Base-by-base conservation (phyloP, 176 grass and related monocot species). In the Poa annua region DNA sequence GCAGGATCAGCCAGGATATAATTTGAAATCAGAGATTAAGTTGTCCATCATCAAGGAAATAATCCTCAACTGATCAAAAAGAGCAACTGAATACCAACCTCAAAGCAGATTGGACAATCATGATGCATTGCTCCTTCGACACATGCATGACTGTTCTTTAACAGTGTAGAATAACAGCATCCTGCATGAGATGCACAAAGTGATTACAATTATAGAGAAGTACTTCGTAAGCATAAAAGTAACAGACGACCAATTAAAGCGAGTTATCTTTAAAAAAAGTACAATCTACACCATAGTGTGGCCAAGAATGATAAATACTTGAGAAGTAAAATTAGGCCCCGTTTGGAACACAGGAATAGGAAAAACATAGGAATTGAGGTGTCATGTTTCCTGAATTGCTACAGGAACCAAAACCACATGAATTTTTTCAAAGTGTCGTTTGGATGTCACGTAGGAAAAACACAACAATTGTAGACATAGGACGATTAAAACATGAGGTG, bases 61-160 rank as follows among this genome's bases (percentile, higher is more conserved):
- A 35, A 36, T 45, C 16, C 22, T 61, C n/a, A 26, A 79, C 62
- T 52, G 32, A 48, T 34, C 49, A 25, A 78, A 61, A 72, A 10
- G 44, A 73, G 69, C 34, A 47, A 63, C 7, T 45, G 10, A 59
- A 80, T 65, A 33, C 75, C 77, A 29, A 99, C 96, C 96, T 99
- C 96, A 62, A 93, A 95, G 71, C 96, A 98, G 85, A 98, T 90
- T 82, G 96, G 96, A 56, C 96, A 98, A 79, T 98, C 87, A 88
- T 95, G 96, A 90, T 98, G 96, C 96, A 98, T 95, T 5, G 96
- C 93, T 76, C 92, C 83, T 85, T 98, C 96, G 9, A 98, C 93
- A 88, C 96, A 98, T 75, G 89, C 50, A 87, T 99, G 96, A 29
- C 91, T 80, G 38, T 96, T 93, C 84, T 87, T 96, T 75, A 96